Base-by-base conservation (phyloP, 768 basidiomycete species). In the Kwoniella newhampshirensis region DNA sequence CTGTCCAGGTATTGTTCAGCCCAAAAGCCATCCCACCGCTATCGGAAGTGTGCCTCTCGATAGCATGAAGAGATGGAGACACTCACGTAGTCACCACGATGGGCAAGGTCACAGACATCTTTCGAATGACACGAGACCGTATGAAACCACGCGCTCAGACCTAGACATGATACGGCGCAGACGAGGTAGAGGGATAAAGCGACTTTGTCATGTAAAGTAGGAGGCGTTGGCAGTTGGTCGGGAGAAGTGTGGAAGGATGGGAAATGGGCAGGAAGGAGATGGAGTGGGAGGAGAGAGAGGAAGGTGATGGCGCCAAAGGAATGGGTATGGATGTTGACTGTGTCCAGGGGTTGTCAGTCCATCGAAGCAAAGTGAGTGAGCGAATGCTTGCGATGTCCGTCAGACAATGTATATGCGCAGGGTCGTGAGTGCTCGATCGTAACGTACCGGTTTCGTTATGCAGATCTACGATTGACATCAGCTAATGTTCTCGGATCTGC, bases 311-410 rank as follows among this genome's bases (percentile, higher is more conserved):
- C 84, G 25, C 85, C 87, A 78, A 84, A 82, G 7, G 91, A 78
- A 71, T 92, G 91, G 57, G 82, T 87, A 75, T 90, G 87, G 43
- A 92, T 89, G 77, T 93, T 93, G 54, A 92, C 89, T 88, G 68
- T 17, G 36, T 44, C 51, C 28, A 48, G 49, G 11, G 37, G 43
- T 42, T 30, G 66, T 59, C 41, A 54, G 54, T 17, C 25, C n/a
- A n/a, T n/a, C n/a, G n/a, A n/a, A n/a, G n/a, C n/a, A n/a, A n/a
- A n/a, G n/a, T n/a, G n/a, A n/a, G n/a, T n/a, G n/a, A n/a, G n/a
- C n/a, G n/a, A n/a, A n/a, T n/a, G n/a, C n/a, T n/a, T n/a, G n/a
- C n/a, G n/a, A n/a, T n/a, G n/a, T n/a, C n/a, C n/a, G n/a, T n/a
- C n/a, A n/a, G n/a, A n/a, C n/a, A n/a, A n/a, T n/a, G n/a, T n/a